Conservation (phyloP, 495 filamentous ascomycete genomes). For the Saxophila tyrrhenica region DNA sequence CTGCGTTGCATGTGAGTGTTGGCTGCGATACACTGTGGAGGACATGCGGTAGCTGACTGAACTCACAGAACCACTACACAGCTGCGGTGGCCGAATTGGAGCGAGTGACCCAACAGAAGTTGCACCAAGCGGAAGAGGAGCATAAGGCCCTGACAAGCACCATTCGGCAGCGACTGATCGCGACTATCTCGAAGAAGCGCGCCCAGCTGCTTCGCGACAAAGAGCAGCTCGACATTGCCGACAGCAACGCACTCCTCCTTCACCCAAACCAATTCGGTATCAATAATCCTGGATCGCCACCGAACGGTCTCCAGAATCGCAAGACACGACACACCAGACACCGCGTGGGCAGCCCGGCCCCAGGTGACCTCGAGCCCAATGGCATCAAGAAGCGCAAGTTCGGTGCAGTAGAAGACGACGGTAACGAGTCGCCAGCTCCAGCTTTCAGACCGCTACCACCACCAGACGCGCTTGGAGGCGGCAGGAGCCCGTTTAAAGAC, state of each 20-base stretch:
- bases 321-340: conserved; percentile 56
- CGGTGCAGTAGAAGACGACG: conserved; percentile 53
- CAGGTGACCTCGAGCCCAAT: conserved; percentile 51
- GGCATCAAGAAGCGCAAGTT: conserved; percentile 61
- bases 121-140: conserved; percentile 71
- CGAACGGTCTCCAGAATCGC: conserved; percentile 49
- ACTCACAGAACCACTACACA: conserved; percentile 27
- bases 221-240: conserved; percentile 75
- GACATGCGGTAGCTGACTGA: conserved; percentile 6
- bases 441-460: conserved; percentile 18
- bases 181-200: conserved; percentile 63
- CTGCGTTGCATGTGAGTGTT: conserved; percentile 57
- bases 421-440: conserved; percentile 41
- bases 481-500: conserved; percentile 44
- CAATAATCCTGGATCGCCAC: conserved; percentile 44
- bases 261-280: conserved; percentile 90
- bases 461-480: conserved; percentile 25
- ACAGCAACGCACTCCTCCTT: conserved; percentile 75
- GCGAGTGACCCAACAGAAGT: conserved; percentile 42
- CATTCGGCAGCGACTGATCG: conserved; percentile 72
- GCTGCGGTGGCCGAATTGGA: conserved; percentile 12
- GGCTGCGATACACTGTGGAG: too few relatives aligned
- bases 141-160: conserved; percentile 64
- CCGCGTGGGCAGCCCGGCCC: conserved; percentile 62
- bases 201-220: conserved; percentile 73